Conservation (phyloP, 768 basidiomycete species). For the Pisolithus marmoratus region DNA sequence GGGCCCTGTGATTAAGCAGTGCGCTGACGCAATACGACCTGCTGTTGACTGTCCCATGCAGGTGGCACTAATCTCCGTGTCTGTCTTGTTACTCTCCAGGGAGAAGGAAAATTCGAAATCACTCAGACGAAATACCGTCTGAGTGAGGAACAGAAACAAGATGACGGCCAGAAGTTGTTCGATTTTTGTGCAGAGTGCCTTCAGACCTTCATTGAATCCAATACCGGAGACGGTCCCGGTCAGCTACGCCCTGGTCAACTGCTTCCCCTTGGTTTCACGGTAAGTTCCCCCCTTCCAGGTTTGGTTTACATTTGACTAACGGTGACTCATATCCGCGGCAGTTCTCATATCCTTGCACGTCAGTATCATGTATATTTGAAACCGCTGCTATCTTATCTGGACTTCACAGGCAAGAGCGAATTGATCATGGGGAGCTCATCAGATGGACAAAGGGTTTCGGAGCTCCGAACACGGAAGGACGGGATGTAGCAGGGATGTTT, state of each 20-base stretch:
- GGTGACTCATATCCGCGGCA: slow-evolving; percentile 16
- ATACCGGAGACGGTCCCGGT: slow-evolving; percentile 48
- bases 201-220: slow-evolving; percentile 80
- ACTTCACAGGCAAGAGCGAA: slow-evolving; percentile 70
- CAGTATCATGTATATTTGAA: slow-evolving; percentile 30
- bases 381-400: not conserved
- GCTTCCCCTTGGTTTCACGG: slow-evolving; percentile 90
- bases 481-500: slow-evolving; percentile 94
- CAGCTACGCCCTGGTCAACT: slow-evolving; percentile 45
- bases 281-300: slow-evolving; percentile 35
- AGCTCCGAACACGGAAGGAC: slow-evolving; percentile 83
- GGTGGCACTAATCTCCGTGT: slow-evolving; percentile 98
- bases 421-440: slow-evolving; percentile 91
- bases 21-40: not conserved
- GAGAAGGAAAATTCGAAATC: slow-evolving; percentile 94
- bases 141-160: slow-evolving; percentile 96
- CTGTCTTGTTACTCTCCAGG: slow-evolving; percentile 89
- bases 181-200: slow-evolving; percentile 97
- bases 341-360: slow-evolving; percentile 97
- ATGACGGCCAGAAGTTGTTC: slow-evolving; percentile 91
- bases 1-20: not conserved
- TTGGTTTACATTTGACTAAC: slow-evolving; percentile 3
- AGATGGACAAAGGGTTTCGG: slow-evolving; percentile 99
- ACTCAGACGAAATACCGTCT: slow-evolving; percentile 97
- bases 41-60: slow-evolving; percentile 21